A percentile compares a stretch with the other conserved stretches of the same genome.
phyloP scores from a whole-genome alignment of 1,284 basidiomycete genomes.

The Flammula alnicola region DNA sequence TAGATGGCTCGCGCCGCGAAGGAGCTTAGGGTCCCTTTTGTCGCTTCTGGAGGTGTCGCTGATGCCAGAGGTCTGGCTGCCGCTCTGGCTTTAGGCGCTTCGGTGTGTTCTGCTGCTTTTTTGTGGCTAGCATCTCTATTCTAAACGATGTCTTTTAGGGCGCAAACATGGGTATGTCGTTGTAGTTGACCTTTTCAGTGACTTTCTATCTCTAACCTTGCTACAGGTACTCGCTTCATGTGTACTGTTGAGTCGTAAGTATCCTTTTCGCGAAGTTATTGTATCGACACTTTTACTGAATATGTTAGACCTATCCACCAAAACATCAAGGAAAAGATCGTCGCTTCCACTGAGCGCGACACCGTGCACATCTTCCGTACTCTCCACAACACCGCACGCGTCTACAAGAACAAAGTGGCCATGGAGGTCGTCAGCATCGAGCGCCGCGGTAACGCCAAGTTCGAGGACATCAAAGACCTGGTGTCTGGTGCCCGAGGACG shows the following conservation, averaged over 20 bases:
- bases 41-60: constrained; percentile 89
- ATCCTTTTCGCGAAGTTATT: background rate
- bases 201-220: constrained; percentile 1
- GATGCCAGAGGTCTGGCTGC: constrained; percentile 85
- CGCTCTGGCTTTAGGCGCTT: constrained; percentile 83
- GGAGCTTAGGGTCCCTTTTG: constrained; percentile 84
- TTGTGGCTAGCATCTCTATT: constrained; percentile 2
- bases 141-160: constrained; percentile 50
- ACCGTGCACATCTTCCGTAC: constrained; percentile 91
- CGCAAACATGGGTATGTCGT: constrained; percentile 77
- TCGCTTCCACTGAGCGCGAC: constrained; percentile 81
- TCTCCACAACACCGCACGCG: constrained; percentile 85
- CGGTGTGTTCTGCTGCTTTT: constrained; percentile 60
- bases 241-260: constrained; percentile 75
- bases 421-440: constrained; percentile 85
- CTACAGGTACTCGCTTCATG: constrained; percentile 83
- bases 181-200: too few species aligned
- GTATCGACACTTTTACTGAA: constrained; percentile 1
- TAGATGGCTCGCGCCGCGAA: constrained; percentile 88
- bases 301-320: constrained; percentile 78
- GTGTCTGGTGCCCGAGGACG: constrained; percentile 83
- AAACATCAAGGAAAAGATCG: constrained; percentile 90
- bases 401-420: constrained; percentile 86
- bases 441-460: constrained; percentile 82
- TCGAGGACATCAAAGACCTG: constrained; percentile 83